A percentile compares a stretch with the other conserved stretches of the same genome.
Conservation (phyloP, 495 filamentous ascomycete genomes). For the Tuber umbilicatum region DNA sequence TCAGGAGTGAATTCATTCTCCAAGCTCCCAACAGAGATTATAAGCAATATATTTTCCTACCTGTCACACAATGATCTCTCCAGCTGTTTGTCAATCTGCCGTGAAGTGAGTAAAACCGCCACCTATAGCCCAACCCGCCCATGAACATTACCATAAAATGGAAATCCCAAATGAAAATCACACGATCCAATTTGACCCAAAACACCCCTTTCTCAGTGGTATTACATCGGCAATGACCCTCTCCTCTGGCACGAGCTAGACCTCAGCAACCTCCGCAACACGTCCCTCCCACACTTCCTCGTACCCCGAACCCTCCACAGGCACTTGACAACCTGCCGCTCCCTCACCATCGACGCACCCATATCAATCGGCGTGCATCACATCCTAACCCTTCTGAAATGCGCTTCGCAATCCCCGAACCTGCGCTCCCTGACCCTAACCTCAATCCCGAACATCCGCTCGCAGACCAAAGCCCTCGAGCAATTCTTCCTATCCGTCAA, state of each 20-base stretch:
- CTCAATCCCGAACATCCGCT: constrained; percentile 21
- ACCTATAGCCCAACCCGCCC: not conserved
- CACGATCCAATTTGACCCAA: not conserved
- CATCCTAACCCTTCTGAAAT: constrained; percentile 20
- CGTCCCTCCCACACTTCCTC: constrained; percentile 17
- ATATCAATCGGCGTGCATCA: constrained; percentile 10
- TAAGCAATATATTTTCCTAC: constrained; percentile 36
- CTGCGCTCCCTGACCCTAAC: constrained; percentile 18
- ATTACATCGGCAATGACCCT: constrained; percentile 31
- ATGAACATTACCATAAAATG: not conserved
- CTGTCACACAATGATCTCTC: constrained; percentile 31
- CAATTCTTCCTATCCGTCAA: constrained; percentile 28
- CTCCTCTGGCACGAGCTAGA: constrained; percentile 32
- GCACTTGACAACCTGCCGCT: constrained; percentile 18
- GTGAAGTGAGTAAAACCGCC: constrained; percentile 30
- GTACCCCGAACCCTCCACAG: constrained; percentile 17
- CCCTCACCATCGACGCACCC: constrained; percentile 29
- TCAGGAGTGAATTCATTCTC: constrained; percentile 21
- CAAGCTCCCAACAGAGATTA: constrained; percentile 36
- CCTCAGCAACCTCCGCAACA: constrained; percentile 25
- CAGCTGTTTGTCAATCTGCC: constrained; percentile 30
- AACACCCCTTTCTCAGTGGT: constrained; percentile 21
- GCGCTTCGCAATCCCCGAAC: constrained; percentile 19
- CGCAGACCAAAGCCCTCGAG: constrained; percentile 16
- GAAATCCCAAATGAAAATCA: constrained; percentile 7